Conservation (phyloP, 257 asterid genomes). For the Fraxinus excelsior region DNA sequence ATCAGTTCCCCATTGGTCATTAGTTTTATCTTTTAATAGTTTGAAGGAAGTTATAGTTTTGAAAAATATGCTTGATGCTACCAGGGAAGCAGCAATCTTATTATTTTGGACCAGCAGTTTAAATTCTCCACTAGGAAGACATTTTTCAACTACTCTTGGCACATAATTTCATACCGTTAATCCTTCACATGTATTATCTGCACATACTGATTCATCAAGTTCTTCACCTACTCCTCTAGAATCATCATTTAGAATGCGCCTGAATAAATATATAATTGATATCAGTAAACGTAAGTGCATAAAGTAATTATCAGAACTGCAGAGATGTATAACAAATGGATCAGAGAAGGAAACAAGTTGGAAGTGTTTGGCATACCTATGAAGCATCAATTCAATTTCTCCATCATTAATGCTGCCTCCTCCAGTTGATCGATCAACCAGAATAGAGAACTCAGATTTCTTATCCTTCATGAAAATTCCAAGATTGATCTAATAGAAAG, state of each 20-base stretch:
- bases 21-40: not conserved
- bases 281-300: not conserved
- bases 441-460: conserved; percentile 63
- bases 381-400: conserved; percentile 82
- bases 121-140: too few relatives aligned
- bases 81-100: too few relatives aligned
- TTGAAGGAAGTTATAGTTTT: not conserved
- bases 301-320: not conserved
- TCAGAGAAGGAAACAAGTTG: conserved; percentile 5
- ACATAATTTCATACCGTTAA: conserved; percentile 51
- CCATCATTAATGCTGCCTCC: conserved; percentile 88
- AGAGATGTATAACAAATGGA: not conserved
- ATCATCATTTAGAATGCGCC: conserved; percentile 69
- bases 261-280: conserved; percentile 21
- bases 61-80: too few relatives aligned
- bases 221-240: conserved; percentile 65
- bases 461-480: conserved; percentile 69
- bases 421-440: conserved; percentile 86
- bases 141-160: too few relatives aligned
- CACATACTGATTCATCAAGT: conserved; percentile 71
- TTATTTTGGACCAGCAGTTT: too few relatives aligned
- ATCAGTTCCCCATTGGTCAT: too few relatives aligned
- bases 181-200: conserved; percentile 51
- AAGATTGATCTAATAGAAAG: conserved; percentile 60
- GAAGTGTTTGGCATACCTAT: conserved; percentile 47